A percentile compares a stretch with the other conserved stretches of the same genome.
These are phyloP conservation scores for Yamadazyma triangularis DNA, from an alignment of 1,139 yeast species.

Conservation along the genomic window DNA sequence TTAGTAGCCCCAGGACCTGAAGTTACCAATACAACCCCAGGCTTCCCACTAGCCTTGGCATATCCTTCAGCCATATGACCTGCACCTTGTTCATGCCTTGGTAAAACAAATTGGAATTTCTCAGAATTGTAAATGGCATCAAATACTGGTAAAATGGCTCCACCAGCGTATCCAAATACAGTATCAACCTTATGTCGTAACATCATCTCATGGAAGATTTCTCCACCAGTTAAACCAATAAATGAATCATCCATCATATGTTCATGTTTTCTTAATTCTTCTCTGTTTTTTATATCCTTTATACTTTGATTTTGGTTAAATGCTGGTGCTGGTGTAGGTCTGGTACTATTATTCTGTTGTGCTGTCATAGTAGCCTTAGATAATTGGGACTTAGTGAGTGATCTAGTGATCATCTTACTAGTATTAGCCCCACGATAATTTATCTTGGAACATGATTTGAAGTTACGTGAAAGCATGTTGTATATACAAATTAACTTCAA, in stretches of 20 bases:
- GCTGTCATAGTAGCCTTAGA: conserved; percentile 34
- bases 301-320: conserved; percentile 21
- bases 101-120: conserved; percentile 83
- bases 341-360: conserved; percentile 14
- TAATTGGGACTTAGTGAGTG: conserved; percentile 28
- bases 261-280: conserved; percentile 9
- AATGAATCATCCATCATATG: conserved; percentile 71
- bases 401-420: conserved; percentile 14
- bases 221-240: conserved; percentile 95
- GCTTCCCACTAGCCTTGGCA: conserved; percentile 91
- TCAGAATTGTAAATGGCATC: conserved; percentile 94
- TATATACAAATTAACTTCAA: no score
- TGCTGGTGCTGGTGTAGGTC: conserved; percentile 39
- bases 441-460: conserved; percentile 6
- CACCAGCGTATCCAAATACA: conserved; percentile 94
- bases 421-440: conserved; percentile 1
- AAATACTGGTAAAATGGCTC: conserved; percentile 95
- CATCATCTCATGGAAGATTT: conserved; percentile 99
- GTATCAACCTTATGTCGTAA: conserved; percentile 92
- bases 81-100: conserved; percentile 98
- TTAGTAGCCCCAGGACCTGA: conserved; percentile 99
- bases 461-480: conserved; percentile 10
- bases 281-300: conserved; percentile 8
- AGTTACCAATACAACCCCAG: conserved; percentile 97
- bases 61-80: conserved; percentile 99